Base-by-base conservation (phyloP, 768 basidiomycete species). In the Boletellus ananas region DNA sequence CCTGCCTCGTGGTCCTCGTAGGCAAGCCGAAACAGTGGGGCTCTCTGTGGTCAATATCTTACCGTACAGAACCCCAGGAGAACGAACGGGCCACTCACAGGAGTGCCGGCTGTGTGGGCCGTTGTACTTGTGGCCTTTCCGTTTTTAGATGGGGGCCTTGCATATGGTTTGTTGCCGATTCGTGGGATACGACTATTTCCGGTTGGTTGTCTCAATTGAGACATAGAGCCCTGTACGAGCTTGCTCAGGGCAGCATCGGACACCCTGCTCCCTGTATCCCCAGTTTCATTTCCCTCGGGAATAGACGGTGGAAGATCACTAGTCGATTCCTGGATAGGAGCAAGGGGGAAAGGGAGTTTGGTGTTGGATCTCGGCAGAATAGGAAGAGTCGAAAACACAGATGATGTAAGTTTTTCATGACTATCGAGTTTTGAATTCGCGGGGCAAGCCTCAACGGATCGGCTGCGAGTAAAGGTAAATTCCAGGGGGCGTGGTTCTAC, bases 121-220 rank as follows among this genome's bases (percentile, higher is more conserved):
- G 49, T 55, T 18, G 55, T 39, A 34, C n/a, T 14, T n/a, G 42
- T 23, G 29, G 16, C 16, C 34, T 31, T 59, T 39, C 39, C 54
- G 10, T 45, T 47, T 31, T 47, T 52, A 9, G 57, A 27, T 17
- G 29, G 45, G 43, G 72, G 72, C 50, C 79, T 73, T 27, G 75
- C 67, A 63, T 85, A 85, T 3, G 83, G 84, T 47, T 84, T 85
- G 21, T 63, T 64, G 33, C 74, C 75, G 36, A 81, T 79, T 51
- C 84, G 74, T 16, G 84, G 84, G 57, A 85, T 85, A 61, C 74
- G 74, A 64, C 84, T 83, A 1, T 71, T 74, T n/a, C 29, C 37
- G 21, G 65, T 58, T 8, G 71, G 64, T 53, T 82, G 79, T 58
- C 75, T 80, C 45, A 84, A 59, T 39, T 53, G 72, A 16, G 79